Evolutionary conservation across 805 yeast genomes (phyloP).

Genomic region (Candida argentea): DNA sequence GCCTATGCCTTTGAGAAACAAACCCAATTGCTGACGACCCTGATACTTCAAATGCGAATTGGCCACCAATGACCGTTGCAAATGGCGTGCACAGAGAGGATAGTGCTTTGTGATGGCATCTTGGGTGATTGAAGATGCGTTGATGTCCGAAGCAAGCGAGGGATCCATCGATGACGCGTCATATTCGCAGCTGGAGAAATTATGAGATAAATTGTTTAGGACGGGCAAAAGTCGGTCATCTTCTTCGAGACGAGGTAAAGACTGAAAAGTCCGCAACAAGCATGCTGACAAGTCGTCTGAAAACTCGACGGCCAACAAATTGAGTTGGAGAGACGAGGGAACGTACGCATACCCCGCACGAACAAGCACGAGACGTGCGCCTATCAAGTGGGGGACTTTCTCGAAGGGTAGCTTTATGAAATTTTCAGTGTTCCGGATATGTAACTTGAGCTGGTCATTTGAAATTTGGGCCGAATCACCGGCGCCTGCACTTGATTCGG

Average conservation of each 20-base stretch:
- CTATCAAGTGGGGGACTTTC: constrained; percentile 67
- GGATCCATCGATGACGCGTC: constrained; percentile 32
- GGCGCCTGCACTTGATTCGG: constrained; percentile 9
- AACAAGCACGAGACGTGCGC: constrained; percentile 60
- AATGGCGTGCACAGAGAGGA: constrained; percentile 71
- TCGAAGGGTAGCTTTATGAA: constrained; percentile 86
- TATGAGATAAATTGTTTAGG: constrained; percentile 61
- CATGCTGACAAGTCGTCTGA: constrained; percentile 39
- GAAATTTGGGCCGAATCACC: constrained; percentile 15
- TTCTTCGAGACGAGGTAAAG: constrained; percentile 79
- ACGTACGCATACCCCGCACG: constrained; percentile 70
- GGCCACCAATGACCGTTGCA: constrained; percentile 50
- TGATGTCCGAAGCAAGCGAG: constrained; percentile 34
- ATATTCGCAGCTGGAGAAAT: constrained; percentile 37
- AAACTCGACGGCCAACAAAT: constrained; percentile 62
- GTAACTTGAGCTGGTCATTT: constrained; percentile 44
- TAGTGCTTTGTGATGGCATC: constrained; percentile 49
- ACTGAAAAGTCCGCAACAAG: constrained; percentile 60
- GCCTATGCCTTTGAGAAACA: constrained; percentile 87
- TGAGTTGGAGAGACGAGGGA: constrained; percentile 71
- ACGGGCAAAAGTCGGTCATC: constrained; percentile 85
- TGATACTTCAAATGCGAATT: constrained; percentile 69
- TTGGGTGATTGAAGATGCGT: constrained; percentile 48
- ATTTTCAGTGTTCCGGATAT: constrained; percentile 42
- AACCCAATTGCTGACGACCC: constrained; percentile 78